Base-by-base conservation (phyloP, 441 rosid species). In the Biscutella laevigata region DNA sequence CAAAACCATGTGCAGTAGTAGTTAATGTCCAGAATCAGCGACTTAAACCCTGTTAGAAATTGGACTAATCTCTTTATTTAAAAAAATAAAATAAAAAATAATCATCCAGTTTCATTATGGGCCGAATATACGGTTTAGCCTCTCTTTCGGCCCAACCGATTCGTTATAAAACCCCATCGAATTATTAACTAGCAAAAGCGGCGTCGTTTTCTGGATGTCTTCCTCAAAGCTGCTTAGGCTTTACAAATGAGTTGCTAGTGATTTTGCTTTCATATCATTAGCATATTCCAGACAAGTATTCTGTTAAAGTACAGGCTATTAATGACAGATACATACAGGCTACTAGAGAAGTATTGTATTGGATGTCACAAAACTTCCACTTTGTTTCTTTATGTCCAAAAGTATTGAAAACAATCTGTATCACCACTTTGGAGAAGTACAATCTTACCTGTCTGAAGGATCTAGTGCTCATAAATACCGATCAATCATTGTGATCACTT, bases 1-100 rank as follows among this genome's bases (percentile, higher is more conserved):
- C 56, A 30, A 15, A 15, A 44, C 37, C 62, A 63, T 47, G 68
- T 55, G 68, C 21, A n/a, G n/a, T n/a, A n/a, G n/a, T n/a, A n/a
- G 37, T 28, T 42, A 13, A 13, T 34, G 27, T 20, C 3, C 28
- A 0, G 30, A 30, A 28, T 16, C 57, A 1, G 57, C 57, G 57
- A n/a, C 10, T 2, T 3, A 26, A n/a, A 10, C 51, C 57, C 57
- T 30, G 37, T 30, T 12, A 28, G 13, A 35, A 38, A 5, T 21
- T 45, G 28, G 50, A 16, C 40, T 20, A 37, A 53, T 7, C 47
- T 35, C 39, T 16, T 5, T 12, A 7, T 4, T 27, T 42, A 25
- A 17, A 24, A 6, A 13, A 36, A 1, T n/a, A n/a, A n/a, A n/a
- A n/a, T n/a, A n/a, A n/a, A n/a, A n/a, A n/a, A n/a, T n/a, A n/a